Base-by-base conservation (phyloP, 345 rosid species). In the Gossypium raimondii region DNA sequence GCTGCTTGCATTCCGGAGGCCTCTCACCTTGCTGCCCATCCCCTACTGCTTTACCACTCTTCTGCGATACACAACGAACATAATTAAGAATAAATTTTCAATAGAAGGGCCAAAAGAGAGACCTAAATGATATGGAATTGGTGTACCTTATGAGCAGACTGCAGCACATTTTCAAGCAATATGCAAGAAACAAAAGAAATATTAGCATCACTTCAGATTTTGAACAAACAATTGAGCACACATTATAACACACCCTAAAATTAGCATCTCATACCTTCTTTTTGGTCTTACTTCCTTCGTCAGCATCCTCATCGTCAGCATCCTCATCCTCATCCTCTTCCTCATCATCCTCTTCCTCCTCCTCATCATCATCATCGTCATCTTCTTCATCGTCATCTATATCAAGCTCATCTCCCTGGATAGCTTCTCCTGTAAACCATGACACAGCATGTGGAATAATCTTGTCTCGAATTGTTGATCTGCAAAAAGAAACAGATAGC, bases 1-100 rank as follows among this genome's bases (percentile, higher is more conserved):
- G 98, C 81, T 95, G 98, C 92, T 95, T 95, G 92, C 98, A 95
- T 73, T 93, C 99, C 2, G 98, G 87, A 67, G 99, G 98, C 80
- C 92, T 82, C 87, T 93, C 98, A 63, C 92, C 93, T 80, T 78
- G 84, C 82, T 85, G 89, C 70, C 81, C 94, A 3, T 80, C 90
- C 11, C 80, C 78, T 63, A 69, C 84, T 75, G 84, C 78, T 76
- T 84, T 88, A 80, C 88, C 92, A 67, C 86, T 60, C 84, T 82
- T 90, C 99, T 92, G 74, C 80, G 76, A 66, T 24, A 50, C 43
- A 64, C 11, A 64, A 44, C 9, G 44, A 34, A 11, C 44, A n/a
- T 51, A 14, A n/a, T 20, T 4, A 75, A 17, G 29, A 53, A 64
- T 45, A 27, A 34, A 20, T 70, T 34, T 12, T 13, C 17, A 11